Conservation (phyloP, 129 eudicot species). For the Pulicaria dysenterica region DNA sequence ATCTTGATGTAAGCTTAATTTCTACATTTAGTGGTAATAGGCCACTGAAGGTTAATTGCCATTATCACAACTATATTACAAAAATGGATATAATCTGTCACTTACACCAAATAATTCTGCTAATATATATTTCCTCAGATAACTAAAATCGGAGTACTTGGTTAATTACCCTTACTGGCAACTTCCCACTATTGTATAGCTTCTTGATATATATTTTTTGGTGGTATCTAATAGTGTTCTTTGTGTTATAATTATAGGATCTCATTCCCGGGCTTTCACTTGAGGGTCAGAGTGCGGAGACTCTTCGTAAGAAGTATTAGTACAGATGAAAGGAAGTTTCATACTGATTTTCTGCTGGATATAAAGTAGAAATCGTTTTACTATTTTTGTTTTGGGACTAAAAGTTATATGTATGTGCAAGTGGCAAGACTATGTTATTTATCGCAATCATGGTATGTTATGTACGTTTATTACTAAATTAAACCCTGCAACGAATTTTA, state of each 20-base stretch:
- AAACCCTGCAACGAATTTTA: no score
- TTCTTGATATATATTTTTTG: neutral
- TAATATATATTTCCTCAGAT: neutral
- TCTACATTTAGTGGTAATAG: neutral
- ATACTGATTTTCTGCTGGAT: no score
- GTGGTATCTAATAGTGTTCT: neutral
- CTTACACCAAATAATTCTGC: neutral
- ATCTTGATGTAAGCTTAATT: constrained; percentile 30
- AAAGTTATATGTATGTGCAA: no score
- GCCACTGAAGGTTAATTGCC: neutral
- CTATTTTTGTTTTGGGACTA: no score
- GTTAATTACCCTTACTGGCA: neutral
- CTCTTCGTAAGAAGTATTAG: constrained; percentile 23
- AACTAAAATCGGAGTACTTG: neutral
- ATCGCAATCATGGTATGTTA: no score
- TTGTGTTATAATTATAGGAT: constrained; percentile 11
- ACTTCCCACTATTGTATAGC: neutral
- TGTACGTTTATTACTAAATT: no score
- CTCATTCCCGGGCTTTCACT: constrained; percentile 22
- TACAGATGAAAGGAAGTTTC: neutral
- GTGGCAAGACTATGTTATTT: no score
- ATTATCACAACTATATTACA: neutral
- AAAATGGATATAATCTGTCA: neutral
- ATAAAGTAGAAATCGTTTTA: no score
- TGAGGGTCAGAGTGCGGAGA: constrained; percentile 27